These are phyloP conservation scores for Pichia kudriavzevii DNA, from an alignment of 1,139 yeast species.

Conservation along the genomic window DNA sequence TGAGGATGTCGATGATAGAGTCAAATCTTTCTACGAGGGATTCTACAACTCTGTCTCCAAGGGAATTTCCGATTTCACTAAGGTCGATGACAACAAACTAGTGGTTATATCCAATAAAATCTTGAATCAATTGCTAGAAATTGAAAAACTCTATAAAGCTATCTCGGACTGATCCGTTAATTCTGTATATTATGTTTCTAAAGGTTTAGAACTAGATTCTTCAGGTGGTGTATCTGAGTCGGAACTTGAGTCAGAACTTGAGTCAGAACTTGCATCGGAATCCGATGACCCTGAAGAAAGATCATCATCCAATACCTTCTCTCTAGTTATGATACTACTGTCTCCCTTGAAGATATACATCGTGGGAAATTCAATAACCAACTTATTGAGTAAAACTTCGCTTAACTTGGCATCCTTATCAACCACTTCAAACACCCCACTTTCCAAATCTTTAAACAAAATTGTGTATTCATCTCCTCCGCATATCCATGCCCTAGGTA, in stretches of 20 bases:
- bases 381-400: constrained; percentile 43
- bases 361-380: constrained; percentile 76
- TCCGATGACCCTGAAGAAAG: constrained; percentile 4
- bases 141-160: constrained; percentile 18
- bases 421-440: background rate
- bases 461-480: background rate
- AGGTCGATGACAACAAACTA: constrained; percentile 35
- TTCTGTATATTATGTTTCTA: no score
- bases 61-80: constrained; percentile 46
- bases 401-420: constrained; percentile 25
- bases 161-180: constrained; percentile 15
- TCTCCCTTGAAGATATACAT: constrained; percentile 36
- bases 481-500: constrained; percentile 14
- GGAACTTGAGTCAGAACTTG: constrained; percentile 11
- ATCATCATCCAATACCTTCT: constrained; percentile 12
- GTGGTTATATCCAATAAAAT: constrained; percentile 14
- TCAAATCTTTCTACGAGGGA: constrained; percentile 46
- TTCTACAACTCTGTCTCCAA: constrained; percentile 41
- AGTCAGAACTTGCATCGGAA: constrained; percentile 10
- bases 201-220: constrained; percentile 14
- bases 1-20: constrained; percentile 58
- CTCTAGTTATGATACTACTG: constrained; percentile 12
- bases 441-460: constrained; percentile 8
- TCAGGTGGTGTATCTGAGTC: constrained; percentile 13
- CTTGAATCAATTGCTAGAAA: constrained; percentile 11